Conservation (phyloP, 1,284 basidiomycete species). For the Tremellales sp. region DNA sequence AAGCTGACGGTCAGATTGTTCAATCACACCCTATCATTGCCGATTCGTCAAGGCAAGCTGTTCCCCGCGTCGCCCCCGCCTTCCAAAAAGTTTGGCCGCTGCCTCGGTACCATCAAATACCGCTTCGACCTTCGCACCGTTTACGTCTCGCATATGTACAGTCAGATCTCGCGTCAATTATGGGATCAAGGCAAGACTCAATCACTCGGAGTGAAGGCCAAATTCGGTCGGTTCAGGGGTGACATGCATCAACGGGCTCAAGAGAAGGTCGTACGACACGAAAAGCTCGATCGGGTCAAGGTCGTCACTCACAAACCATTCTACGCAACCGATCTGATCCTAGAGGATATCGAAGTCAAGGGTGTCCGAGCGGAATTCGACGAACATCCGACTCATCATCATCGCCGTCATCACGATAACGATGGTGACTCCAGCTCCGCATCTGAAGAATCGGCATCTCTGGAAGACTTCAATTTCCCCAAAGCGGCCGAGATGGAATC, state of each 20-base stretch:
- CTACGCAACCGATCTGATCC: constrained; percentile 83
- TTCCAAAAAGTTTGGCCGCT: constrained; percentile 84
- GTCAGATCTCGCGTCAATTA: constrained; percentile 68
- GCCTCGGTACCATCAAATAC: constrained; percentile 91
- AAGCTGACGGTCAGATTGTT: constrained; percentile 56
- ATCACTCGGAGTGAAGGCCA: constrained; percentile 72
- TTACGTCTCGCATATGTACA: constrained; percentile 83
- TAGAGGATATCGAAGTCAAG: constrained; percentile 73
- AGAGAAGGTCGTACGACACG: constrained; percentile 52
- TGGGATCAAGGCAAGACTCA: constrained; percentile 73
- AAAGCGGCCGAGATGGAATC: constrained; percentile 28
- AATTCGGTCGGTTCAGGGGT: constrained; percentile 74
- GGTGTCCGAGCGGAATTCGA: constrained; percentile 71
- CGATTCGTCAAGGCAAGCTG: constrained; percentile 78
- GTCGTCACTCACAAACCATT: constrained; percentile 68
- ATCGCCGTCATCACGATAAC: background rate
- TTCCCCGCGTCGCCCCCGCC: constrained; percentile 68
- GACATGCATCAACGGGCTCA: constrained; percentile 92
- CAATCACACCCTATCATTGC: constrained; percentile 71
- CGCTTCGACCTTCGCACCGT: constrained; percentile 72
- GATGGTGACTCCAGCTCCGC: background rate
- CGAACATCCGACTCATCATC: background rate
- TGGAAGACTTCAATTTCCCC: constrained; percentile 1
- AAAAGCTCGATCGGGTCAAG: constrained; percentile 13
- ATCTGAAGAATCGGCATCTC: background rate